Percentiles rank a stretch among this genome's conserved stretches.
phyloP scores from a whole-genome alignment of 345 rosid species.

The Eucalyptus pumila region DNA sequence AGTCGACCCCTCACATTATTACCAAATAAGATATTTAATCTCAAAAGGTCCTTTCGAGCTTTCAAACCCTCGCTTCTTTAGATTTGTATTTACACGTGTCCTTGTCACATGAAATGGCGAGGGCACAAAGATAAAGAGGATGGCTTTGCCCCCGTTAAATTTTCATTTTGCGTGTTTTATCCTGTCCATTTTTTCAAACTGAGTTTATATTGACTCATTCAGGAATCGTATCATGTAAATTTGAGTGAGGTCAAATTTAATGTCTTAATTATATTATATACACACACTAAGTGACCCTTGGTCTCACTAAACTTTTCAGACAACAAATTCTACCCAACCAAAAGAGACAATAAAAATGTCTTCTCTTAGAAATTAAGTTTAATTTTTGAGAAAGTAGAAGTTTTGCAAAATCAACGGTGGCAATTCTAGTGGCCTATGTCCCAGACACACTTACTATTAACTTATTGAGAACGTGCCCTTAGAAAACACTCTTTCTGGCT shows the following conservation, averaged over 20 bases:
- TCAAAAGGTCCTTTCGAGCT: neutral
- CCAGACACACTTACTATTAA: neutral
- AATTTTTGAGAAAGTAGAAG: neutral
- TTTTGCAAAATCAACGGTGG: neutral
- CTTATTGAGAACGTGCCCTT: neutral
- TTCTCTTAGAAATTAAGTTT: neutral
- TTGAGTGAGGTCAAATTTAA: neutral
- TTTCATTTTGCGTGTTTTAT: neutral
- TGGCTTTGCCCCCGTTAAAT: neutral
- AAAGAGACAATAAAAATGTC: neutral
- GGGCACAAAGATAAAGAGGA: neutral
- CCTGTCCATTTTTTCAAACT: neutral
- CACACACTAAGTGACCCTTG: neutral
- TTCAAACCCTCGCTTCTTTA: neutral
- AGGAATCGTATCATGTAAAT: neutral
- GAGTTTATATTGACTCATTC: neutral
- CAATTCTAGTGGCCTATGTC: neutral
- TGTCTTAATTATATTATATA: neutral
- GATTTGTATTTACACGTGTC: neutral
- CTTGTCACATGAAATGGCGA: neutral
- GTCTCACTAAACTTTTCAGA: neutral
- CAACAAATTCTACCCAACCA: neutral
- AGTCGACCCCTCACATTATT: neutral
- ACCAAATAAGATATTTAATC: neutral
- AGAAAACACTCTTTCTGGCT: neutral